Conservation (phyloP, 202 grass and related monocot species). For the Setaria viridis region DNA sequence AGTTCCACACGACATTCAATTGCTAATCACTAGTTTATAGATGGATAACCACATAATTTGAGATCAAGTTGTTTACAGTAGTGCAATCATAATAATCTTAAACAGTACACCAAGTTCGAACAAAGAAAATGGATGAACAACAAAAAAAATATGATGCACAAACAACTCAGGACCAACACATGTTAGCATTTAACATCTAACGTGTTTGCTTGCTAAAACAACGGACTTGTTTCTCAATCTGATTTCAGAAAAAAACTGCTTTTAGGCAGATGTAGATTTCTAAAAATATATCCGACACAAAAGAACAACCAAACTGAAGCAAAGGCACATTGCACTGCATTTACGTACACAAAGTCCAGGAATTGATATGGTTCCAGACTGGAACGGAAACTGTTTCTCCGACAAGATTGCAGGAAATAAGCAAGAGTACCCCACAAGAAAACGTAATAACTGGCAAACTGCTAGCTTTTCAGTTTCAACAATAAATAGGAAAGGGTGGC, state of each 20-base stretch:
- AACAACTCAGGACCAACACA: conserved; percentile 16
- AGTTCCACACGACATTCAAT: neutral
- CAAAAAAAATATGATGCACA: conserved; percentile 15
- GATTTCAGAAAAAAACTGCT: neutral
- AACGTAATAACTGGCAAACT: neutral
- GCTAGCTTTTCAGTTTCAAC: neutral
- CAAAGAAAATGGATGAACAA: conserved; percentile 6
- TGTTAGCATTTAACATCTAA: conserved; percentile 2
- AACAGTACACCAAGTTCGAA: neutral
- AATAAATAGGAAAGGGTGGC: neutral
- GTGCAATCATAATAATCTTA: conserved; percentile 20
- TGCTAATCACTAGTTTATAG: conserved; percentile 23
- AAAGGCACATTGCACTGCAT: neutral
- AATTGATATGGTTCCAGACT: neutral
- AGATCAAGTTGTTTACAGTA: neutral
- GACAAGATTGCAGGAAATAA: neutral
- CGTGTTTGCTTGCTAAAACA: neutral
- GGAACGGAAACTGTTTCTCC: neutral
- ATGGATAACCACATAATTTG: conserved; percentile 3
- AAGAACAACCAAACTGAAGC: neutral
- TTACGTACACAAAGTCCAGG: neutral
- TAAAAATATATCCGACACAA: conserved; percentile 12
- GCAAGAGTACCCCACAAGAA: neutral
- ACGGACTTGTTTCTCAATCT: neutral
- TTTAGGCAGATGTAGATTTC: neutral